A percentile compares a stretch with the other conserved stretches of the same genome.
Conservation (phyloP, 306 rosid species). For the Sphenostylis stenocarpa region DNA sequence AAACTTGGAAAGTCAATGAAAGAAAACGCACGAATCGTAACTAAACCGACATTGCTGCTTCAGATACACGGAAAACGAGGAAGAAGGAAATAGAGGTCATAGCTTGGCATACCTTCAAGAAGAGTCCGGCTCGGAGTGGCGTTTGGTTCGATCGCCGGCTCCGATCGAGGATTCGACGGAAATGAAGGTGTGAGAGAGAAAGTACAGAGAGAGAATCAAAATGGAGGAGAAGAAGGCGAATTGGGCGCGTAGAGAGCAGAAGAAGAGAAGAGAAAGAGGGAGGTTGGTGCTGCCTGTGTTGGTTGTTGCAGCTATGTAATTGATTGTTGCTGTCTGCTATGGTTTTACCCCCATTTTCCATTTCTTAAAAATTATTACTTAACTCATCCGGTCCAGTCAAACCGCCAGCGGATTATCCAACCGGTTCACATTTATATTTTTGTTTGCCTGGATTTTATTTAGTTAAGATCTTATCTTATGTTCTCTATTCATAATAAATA, state of each 20-base stretch:
- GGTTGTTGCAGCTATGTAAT: slow-evolving; percentile 8
- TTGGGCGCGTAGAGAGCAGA: slow-evolving; percentile 55
- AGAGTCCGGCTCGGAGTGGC: slow-evolving; percentile 14
- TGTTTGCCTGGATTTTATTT: not conserved
- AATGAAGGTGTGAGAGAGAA: slow-evolving; percentile 22
- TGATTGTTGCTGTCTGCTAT: slow-evolving; percentile 10
- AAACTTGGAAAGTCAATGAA: not conserved
- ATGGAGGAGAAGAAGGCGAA: slow-evolving; percentile 40
- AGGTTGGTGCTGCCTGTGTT: slow-evolving; percentile 17
- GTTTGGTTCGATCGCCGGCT: slow-evolving; percentile 23
- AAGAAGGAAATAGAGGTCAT: not conserved
- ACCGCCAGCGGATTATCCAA: not conserved
- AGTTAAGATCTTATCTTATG: not conserved
- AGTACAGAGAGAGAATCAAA: not conserved
- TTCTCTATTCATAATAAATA: no score
- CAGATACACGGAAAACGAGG: not conserved
- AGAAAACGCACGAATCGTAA: slow-evolving; percentile 27
- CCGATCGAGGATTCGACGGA: slow-evolving; percentile 31
- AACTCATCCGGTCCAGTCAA: not conserved
- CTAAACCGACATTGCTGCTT: slow-evolving; percentile 23
- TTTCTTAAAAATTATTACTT: slow-evolving; percentile 9
- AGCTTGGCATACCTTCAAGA: slow-evolving; percentile 31
- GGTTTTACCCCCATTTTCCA: slow-evolving; percentile 1
- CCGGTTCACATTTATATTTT: not conserved
- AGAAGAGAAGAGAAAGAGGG: not conserved